Percentiles rank a stretch among this genome's conserved stretches.
phyloP scores from a whole-genome alignment of 2,329 filamentous ascomycete species.

The Rutstroemia sydowiana region DNA sequence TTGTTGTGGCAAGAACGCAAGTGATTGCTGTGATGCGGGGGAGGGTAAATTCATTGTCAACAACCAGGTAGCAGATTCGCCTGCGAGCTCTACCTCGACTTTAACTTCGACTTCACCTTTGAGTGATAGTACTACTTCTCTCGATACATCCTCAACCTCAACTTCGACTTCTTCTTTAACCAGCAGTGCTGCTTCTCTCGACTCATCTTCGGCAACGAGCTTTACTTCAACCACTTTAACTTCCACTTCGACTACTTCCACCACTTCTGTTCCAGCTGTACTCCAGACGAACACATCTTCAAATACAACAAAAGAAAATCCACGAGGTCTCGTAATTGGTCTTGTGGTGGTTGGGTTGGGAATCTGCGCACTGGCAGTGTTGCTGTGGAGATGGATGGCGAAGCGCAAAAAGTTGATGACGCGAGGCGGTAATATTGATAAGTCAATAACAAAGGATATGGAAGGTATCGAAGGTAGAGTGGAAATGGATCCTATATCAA shows the following conservation, averaged over 20 bases:
- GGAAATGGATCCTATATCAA: not conserved
- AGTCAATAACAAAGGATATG: not conserved
- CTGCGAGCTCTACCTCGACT: not conserved
- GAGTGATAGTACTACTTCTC: not conserved
- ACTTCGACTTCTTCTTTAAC: too few species aligned
- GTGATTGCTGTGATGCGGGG: not conserved
- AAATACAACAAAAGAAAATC: too few species aligned
- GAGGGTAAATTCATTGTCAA: conserved; percentile 7
- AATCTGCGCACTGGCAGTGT: not conserved
- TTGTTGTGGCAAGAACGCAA: conserved; percentile 4
- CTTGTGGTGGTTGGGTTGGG: not conserved
- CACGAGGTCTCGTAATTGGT: not conserved
- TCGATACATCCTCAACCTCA: not conserved
- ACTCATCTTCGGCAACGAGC: not conserved
- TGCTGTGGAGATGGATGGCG: not conserved
- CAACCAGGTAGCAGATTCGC: conserved; percentile 2
- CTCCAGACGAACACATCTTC: too few species aligned
- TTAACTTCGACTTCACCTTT: not conserved
- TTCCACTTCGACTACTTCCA: too few species aligned
- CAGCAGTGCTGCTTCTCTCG: not conserved
- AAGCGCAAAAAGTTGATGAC: too few species aligned
- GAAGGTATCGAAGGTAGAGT: not conserved
- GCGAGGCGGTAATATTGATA: too few species aligned
- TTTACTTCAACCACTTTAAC: too few species aligned
- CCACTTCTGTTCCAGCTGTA: too few species aligned